These are phyloP conservation scores for Aspergillus asperescens DNA, from an alignment of 495 filamentous ascomycete genomes.

Conservation along the genomic window DNA sequence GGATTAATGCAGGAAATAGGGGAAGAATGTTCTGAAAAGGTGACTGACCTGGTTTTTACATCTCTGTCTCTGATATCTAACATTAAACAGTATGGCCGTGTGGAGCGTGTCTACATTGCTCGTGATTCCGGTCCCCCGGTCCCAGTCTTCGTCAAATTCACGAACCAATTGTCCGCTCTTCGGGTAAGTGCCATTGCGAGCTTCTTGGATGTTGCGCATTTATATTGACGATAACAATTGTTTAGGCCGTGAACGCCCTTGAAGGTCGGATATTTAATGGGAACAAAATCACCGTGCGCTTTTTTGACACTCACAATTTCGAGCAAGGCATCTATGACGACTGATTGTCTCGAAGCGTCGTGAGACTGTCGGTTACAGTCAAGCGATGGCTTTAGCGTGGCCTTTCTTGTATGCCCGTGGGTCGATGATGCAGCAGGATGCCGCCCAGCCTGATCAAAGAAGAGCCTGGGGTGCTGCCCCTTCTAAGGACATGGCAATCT, in stretches of 20 bases:
- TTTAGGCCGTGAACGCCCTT: constrained; percentile 78
- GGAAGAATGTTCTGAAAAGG: constrained; percentile 79
- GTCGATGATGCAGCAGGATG: not conserved
- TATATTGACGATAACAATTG: constrained; percentile 4
- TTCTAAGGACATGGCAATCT: not conserved
- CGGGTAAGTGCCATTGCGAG: too few relatives aligned
- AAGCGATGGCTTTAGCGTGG: not conserved
- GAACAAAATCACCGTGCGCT: constrained; percentile 70
- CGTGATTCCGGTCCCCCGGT: constrained; percentile 44
- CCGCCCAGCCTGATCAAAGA: not conserved
- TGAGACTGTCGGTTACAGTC: not conserved
- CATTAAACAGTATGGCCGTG: constrained; percentile 63
- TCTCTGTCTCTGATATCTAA: constrained; percentile 1
- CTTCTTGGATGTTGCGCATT: not conserved
- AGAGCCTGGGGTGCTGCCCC: not conserved
- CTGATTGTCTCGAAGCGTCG: constrained; percentile 12
- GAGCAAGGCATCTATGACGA: constrained; percentile 61
- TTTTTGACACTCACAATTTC: constrained; percentile 77
- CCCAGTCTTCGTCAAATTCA: constrained; percentile 89
- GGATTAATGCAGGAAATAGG: constrained; percentile 90
- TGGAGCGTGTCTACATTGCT: constrained; percentile 77
- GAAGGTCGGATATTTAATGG: constrained; percentile 82
- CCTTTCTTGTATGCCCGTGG: not conserved
- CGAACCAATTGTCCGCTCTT: constrained; percentile 69
- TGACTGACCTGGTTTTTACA: constrained; percentile 22